Percentiles rank a stretch among this genome's conserved stretches.
Conservation (phyloP, 257 asterid species). For the Solanum gracilifrons region DNA sequence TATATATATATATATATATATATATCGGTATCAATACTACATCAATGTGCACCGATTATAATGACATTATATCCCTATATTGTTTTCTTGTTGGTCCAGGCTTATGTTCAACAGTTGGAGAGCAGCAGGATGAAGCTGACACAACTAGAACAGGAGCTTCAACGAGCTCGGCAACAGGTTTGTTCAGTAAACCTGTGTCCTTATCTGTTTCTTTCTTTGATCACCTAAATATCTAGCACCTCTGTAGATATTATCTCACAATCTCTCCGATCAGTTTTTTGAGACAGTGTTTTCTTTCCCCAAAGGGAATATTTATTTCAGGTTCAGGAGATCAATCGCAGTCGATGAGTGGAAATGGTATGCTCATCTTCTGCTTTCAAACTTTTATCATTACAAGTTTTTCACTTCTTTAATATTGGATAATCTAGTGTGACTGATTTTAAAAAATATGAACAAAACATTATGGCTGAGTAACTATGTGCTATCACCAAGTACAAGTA, state of each 20-base stretch:
- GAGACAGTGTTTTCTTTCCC: constrained; percentile 11
- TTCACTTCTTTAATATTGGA: neutral
- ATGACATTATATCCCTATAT: neutral
- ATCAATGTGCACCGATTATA: neutral
- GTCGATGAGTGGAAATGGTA: constrained; percentile 88
- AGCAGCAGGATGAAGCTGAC: constrained; percentile 99
- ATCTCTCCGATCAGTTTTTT: neutral
- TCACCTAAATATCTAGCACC: neutral
- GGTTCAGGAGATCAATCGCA: constrained; percentile 97
- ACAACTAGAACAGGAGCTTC: constrained; percentile 98
- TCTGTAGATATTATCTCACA: neutral
- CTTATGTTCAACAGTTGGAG: constrained; percentile 94
- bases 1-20: neutral
- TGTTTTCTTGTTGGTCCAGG: constrained; percentile 34
- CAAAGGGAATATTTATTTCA: constrained; percentile 88
- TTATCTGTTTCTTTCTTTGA: neutral
- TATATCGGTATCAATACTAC: neutral
- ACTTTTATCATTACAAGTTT: constrained; percentile 3
- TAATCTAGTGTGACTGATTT: neutral
- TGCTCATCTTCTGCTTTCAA: constrained; percentile 14
- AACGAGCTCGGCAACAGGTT: constrained; percentile 99
- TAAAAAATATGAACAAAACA: neutral
- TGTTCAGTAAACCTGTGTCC: neutral
- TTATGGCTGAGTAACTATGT: neutral
- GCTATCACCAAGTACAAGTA: neutral